phyloP scores from a whole-genome alignment of 352 stramenopile species.

The Pythium guiyangense region DNA sequence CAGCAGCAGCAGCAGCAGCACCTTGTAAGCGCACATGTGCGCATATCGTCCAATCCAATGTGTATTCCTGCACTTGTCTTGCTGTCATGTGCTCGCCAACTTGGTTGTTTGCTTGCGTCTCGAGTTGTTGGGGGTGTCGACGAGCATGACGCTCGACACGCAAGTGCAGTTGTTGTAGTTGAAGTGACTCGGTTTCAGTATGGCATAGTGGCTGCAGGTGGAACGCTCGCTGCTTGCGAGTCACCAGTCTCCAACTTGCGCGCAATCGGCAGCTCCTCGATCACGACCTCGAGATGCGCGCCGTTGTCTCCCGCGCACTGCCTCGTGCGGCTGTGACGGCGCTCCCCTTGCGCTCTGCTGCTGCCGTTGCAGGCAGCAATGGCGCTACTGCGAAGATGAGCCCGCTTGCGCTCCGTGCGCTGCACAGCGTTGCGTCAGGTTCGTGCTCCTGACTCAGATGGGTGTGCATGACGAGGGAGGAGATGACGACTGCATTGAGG shows the following conservation, averaged over 20 bases:
- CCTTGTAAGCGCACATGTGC: not conserved
- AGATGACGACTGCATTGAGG: not conserved
- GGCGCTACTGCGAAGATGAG: not conserved
- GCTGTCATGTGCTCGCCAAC: no score
- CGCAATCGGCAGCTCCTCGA: not conserved
- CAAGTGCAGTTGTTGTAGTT: not conserved
- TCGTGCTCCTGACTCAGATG: not conserved
- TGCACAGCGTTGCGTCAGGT: not conserved
- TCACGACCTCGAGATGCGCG: slow-evolving; percentile 4
- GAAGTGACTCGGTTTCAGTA: not conserved
- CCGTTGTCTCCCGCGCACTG: slow-evolving; percentile 8
- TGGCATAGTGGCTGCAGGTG: not conserved
- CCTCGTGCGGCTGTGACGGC: slow-evolving; percentile 2
- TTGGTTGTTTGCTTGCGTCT: no score
- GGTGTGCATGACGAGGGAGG: not conserved
- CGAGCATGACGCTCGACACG: no score
- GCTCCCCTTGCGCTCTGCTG: not conserved
- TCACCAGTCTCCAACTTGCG: not conserved
- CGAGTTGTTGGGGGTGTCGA: no score
- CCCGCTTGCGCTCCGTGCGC: not conserved
- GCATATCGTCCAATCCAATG: no score
- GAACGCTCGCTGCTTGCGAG: no score
- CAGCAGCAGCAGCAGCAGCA: not conserved
- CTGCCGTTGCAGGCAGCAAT: not conserved
- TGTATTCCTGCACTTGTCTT: no score